phyloP scores from a whole-genome alignment of 352 stramenopile species.

The Phytophthora vignae region DNA sequence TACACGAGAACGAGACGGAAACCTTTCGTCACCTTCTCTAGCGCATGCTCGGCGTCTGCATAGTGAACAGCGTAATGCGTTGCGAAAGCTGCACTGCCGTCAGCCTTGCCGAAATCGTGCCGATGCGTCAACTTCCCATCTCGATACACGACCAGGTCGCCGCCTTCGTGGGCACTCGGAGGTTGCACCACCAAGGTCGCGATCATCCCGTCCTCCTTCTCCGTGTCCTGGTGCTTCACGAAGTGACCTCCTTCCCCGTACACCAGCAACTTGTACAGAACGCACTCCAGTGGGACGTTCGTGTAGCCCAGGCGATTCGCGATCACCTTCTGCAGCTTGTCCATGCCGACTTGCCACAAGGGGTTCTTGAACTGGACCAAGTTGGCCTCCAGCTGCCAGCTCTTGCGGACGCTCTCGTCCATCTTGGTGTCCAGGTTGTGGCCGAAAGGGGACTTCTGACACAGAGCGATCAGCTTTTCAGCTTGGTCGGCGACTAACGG shows the following conservation, averaged over 20 bases:
- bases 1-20: slow-evolving; percentile 23
- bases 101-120: slow-evolving; percentile 16
- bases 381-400: slow-evolving; percentile 10
- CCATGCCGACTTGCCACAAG: slow-evolving; percentile 11
- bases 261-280: neutral
- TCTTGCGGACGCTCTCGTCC: slow-evolving; percentile 23
- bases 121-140: neutral
- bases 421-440: slow-evolving; percentile 3
- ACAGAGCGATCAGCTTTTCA: neutral
- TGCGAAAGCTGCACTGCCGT: slow-evolving; percentile 1
- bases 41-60: slow-evolving; percentile 19
- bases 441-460: neutral
- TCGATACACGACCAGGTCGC: neutral
- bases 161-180: neutral
- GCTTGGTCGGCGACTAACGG: neutral
- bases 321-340: slow-evolving; percentile 8
- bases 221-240: neutral
- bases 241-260: neutral
- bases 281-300: neutral
- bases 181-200: neutral
- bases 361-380: slow-evolving; percentile 14
- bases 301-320: slow-evolving; percentile 15
- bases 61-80: slow-evolving; percentile 26
- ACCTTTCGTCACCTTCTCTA: slow-evolving; percentile 21
- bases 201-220: neutral